Evolutionary conservation across 2,329 filamentous ascomycete species (phyloP).

Genomic region (Beauveria brongniartii): DNA sequence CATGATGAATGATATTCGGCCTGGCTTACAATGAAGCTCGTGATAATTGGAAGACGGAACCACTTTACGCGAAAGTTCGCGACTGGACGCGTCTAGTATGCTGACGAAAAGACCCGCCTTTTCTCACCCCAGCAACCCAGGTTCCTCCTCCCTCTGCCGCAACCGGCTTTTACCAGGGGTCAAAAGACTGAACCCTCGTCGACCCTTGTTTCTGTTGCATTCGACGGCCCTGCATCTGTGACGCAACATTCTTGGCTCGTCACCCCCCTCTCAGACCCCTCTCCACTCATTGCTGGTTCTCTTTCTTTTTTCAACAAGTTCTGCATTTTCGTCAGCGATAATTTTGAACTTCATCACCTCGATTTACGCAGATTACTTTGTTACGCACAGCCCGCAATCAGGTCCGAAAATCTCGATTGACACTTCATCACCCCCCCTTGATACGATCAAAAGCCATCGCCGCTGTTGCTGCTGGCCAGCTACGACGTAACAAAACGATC

Average conservation of each 20-base stretch:
- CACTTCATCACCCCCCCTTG: neutral
- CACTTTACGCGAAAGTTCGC: constrained; percentile 15
- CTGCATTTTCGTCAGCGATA: neutral
- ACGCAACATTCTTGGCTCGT: constrained; percentile 8
- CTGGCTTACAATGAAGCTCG: too few relatives aligned
- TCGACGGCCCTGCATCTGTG: constrained; percentile 5
- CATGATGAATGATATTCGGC: too few relatives aligned
- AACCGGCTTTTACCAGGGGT: neutral
- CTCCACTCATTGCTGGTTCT: neutral
- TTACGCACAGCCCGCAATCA: neutral
- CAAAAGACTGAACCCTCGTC: constrained; percentile 1
- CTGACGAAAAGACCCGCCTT: neutral
- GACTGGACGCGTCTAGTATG: constrained; percentile 11
- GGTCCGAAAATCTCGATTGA: neutral
- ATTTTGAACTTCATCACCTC: neutral
- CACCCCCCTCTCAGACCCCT: constrained; percentile 1
- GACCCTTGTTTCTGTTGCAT: constrained; percentile 2
- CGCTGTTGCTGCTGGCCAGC: constrained; percentile 8
- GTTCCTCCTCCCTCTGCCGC: neutral
- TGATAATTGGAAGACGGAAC: neutral
- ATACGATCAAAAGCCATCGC: neutral
- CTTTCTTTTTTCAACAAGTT: neutral
- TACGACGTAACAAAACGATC: neutral
- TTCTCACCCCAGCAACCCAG: neutral
- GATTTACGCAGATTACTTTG: neutral